phyloP scores from a whole-genome alignment of 768 basidiomycete species.

The Panaeolus papilionaceus region DNA sequence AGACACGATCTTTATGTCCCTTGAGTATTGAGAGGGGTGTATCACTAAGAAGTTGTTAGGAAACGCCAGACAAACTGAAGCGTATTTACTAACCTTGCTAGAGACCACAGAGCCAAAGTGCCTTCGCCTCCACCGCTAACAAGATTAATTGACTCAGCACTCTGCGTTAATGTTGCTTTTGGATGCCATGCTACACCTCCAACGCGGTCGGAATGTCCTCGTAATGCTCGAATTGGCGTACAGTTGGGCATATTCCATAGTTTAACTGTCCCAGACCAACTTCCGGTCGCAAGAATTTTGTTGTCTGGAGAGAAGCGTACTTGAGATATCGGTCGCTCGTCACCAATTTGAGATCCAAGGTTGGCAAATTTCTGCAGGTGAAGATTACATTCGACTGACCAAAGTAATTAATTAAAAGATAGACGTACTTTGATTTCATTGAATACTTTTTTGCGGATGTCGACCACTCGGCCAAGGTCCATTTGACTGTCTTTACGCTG shows the following conservation, averaged over 20 bases:
- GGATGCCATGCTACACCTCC: slow-evolving; percentile 99
- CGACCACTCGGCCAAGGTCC: slow-evolving; percentile 88
- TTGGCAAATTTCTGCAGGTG: slow-evolving; percentile 78
- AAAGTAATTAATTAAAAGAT: neutral
- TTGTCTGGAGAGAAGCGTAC: slow-evolving; percentile 96
- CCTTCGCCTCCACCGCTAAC: slow-evolving; percentile 92
- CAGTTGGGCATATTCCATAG: slow-evolving; percentile 96
- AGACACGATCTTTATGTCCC: slow-evolving; percentile 91
- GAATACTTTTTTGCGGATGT: slow-evolving; percentile 91
- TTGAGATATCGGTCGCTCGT: slow-evolving; percentile 92
- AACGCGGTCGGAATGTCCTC: slow-evolving; percentile 89
- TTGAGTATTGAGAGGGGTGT: slow-evolving; percentile 83
- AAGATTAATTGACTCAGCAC: slow-evolving; percentile 74
- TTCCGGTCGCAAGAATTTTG: slow-evolving; percentile 86
- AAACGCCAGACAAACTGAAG: slow-evolving; percentile 11
- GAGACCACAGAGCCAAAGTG: slow-evolving; percentile 86
- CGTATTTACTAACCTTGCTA: slow-evolving; percentile 65
- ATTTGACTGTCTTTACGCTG: slow-evolving; percentile 91
- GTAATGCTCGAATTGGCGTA: slow-evolving; percentile 74
- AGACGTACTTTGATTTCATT: slow-evolving; percentile 84
- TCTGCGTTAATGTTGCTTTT: slow-evolving; percentile 78
- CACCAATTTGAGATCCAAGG: slow-evolving; percentile 97
- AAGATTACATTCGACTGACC: neutral
- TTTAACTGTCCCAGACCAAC: slow-evolving; percentile 96
- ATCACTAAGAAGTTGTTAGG: slow-evolving; percentile 57